Conservation (phyloP, 2,329 filamentous ascomycete genomes). For the Colletotrichum salicis region DNA sequence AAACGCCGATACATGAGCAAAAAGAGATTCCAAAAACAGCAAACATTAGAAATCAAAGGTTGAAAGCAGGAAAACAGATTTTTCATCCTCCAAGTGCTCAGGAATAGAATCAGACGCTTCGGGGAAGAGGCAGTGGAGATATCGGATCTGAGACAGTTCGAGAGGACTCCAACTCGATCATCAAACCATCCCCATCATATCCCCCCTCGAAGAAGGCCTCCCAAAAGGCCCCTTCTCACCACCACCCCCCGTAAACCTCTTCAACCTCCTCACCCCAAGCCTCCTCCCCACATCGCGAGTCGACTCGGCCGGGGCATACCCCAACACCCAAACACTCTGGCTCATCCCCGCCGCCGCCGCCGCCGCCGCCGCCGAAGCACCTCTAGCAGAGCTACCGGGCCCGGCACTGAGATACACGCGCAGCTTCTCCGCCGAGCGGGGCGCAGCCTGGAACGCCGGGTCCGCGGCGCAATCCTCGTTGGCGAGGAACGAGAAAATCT, state of each 20-base stretch:
- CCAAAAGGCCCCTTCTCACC: constrained; percentile 13
- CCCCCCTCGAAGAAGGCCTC: neutral
- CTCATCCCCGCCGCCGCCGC: constrained; percentile 43
- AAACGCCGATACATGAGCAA: neutral
- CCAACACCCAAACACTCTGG: constrained; percentile 65
- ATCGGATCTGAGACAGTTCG: neutral
- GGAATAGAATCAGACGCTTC: neutral
- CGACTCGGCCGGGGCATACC: constrained; percentile 47
- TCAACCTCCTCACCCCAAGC: constrained; percentile 50
- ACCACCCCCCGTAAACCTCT: constrained; percentile 54
- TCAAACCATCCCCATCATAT: neutral
- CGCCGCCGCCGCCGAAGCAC: constrained; percentile 48
- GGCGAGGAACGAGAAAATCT: constrained; percentile 81
- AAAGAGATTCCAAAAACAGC: neutral
- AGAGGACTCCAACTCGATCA: neutral
- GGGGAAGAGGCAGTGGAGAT: neutral
- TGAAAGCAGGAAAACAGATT: neutral
- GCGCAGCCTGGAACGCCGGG: constrained; percentile 75
- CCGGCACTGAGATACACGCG: constrained; percentile 45
- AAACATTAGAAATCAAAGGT: neutral
- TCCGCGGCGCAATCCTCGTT: constrained; percentile 78
- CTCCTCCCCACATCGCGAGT: constrained; percentile 38
- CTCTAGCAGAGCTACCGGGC: constrained; percentile 67
- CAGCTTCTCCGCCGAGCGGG: constrained; percentile 75
- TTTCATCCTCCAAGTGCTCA: neutral